These are phyloP conservation scores for Friedmanniomyces simplex DNA, from an alignment of 495 filamentous ascomycete genomes.

Conservation along the genomic window DNA sequence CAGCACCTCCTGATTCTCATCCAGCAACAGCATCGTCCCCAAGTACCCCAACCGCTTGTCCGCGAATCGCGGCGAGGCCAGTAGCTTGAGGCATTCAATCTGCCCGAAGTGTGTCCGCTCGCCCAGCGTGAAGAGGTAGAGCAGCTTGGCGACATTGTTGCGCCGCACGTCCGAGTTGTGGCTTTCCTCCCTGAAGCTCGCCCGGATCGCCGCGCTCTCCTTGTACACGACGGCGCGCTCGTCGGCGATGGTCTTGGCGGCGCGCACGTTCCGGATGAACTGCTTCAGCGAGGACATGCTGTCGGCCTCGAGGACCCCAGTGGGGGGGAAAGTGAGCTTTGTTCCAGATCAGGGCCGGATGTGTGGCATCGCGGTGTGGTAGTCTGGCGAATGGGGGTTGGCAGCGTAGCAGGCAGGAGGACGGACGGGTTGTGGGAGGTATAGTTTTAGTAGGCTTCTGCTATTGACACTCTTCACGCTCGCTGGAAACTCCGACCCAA, in stretches of 20 bases:
- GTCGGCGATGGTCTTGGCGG: constrained; percentile 96
- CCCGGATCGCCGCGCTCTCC: constrained; percentile 92
- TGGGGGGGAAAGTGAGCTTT: not conserved
- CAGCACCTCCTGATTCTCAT: constrained; percentile 97
- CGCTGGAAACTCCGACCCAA: too few relatives aligned
- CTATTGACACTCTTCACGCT: too few relatives aligned
- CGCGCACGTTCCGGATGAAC: constrained; percentile 98
- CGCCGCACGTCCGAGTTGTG: constrained; percentile 80
- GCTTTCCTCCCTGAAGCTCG: constrained; percentile 95
- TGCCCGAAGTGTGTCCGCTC: constrained; percentile 98
- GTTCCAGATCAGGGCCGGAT: not conserved
- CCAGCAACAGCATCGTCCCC: constrained; percentile 88
- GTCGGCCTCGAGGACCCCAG: constrained; percentile 18
- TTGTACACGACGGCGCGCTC: constrained; percentile 97
- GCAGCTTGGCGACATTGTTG: constrained; percentile 96
- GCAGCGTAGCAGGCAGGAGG: not conserved
- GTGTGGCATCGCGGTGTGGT: not conserved
- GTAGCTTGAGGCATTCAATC: constrained; percentile 96
- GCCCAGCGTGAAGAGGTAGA: constrained; percentile 97
- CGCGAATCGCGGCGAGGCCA: constrained; percentile 93
- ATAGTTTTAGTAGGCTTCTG: too few relatives aligned
- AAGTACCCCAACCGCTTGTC: constrained; percentile 95
- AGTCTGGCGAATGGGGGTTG: not conserved
- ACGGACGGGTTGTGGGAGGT: not conserved
- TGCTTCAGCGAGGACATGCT: constrained; percentile 66